phyloP scores from a whole-genome alignment of 2,329 filamentous ascomycete species.

The Cordyceps sp. region DNA sequence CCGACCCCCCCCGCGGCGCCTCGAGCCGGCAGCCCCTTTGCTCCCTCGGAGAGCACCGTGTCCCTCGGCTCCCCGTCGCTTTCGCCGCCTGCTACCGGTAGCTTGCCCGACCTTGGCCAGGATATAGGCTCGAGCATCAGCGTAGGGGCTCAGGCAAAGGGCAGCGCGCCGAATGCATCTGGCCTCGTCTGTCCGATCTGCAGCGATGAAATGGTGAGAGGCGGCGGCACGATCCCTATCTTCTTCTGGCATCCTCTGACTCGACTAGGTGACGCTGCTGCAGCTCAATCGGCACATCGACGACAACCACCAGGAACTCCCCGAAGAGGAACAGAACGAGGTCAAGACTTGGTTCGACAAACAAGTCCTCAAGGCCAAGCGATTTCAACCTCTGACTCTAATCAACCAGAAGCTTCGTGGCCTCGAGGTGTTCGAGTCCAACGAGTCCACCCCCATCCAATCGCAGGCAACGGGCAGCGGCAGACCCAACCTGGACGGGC shows the following conservation, averaged over 20 bases:
- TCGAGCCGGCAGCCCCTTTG: conserved; percentile 31
- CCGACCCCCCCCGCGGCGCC: conserved; percentile 25
- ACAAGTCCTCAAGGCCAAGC: conserved; percentile 83
- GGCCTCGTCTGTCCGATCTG: conserved; percentile 92
- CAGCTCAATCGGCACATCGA: conserved; percentile 81
- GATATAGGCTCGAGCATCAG: conserved; percentile 73
- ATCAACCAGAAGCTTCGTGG: conserved; percentile 90
- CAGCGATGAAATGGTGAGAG: conserved; percentile 79
- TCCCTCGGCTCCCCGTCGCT: conserved; percentile 57
- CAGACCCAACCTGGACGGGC: conserved; percentile 22
- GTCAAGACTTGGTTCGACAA: conserved; percentile 96
- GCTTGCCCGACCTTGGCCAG: conserved; percentile 53
- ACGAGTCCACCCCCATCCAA: conserved; percentile 40
- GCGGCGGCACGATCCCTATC: background rate
- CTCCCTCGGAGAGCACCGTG: conserved; percentile 52
- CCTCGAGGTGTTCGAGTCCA: conserved; percentile 85
- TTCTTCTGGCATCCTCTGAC: background rate
- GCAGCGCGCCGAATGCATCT: conserved; percentile 30
- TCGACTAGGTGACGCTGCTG: conserved; percentile 60
- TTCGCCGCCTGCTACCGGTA: conserved; percentile 43
- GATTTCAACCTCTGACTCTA: conserved; percentile 78
- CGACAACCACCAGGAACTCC: conserved; percentile 77
- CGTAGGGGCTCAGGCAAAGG: conserved; percentile 36
- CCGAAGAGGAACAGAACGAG: conserved; percentile 78
- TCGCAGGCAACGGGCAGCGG: conserved; percentile 15